Evolutionary conservation across 495 filamentous ascomycete species (phyloP).

Genomic region (Penicillium coprophilum): DNA sequence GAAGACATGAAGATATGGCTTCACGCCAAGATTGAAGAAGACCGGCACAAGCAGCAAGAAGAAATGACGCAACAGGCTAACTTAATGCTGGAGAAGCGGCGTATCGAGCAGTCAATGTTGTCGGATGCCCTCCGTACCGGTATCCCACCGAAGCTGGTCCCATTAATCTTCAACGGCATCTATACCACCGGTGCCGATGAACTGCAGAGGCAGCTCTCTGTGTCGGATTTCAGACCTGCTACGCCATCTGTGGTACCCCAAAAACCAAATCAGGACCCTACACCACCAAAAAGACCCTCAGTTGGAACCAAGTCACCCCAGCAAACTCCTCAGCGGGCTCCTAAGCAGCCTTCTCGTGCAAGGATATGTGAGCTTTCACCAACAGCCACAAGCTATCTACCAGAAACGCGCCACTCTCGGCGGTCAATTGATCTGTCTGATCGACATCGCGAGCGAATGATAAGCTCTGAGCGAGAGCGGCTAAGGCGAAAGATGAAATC

Average conservation of each 20-base stretch:
- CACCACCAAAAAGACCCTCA: constrained; percentile 21
- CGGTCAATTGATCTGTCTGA: neutral
- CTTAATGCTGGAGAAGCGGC: constrained; percentile 74
- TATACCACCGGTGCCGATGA: constrained; percentile 65
- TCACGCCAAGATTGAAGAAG: constrained; percentile 79
- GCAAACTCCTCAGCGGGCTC: neutral
- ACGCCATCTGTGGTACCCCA: neutral
- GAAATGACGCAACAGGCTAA: constrained; percentile 82
- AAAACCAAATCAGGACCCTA: constrained; percentile 49
- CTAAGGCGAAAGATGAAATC: neutral
- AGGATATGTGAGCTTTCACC: neutral
- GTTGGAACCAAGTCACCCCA: constrained; percentile 42
- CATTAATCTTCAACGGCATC: constrained; percentile 85
- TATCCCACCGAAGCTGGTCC: constrained; percentile 82
- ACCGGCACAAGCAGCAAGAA: constrained; percentile 80
- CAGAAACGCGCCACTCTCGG: neutral
- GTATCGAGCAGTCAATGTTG: constrained; percentile 81
- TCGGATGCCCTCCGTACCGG: constrained; percentile 75
- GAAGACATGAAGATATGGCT: constrained; percentile 87
- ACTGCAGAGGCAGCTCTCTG: constrained; percentile 52
- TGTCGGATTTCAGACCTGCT: neutral
- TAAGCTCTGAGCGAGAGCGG: neutral
- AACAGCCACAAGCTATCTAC: neutral
- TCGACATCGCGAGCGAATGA: neutral
- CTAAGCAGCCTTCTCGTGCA: neutral